Conservation (phyloP, 1,139 yeast species). For the Wickerhamiella pararugosa region DNA sequence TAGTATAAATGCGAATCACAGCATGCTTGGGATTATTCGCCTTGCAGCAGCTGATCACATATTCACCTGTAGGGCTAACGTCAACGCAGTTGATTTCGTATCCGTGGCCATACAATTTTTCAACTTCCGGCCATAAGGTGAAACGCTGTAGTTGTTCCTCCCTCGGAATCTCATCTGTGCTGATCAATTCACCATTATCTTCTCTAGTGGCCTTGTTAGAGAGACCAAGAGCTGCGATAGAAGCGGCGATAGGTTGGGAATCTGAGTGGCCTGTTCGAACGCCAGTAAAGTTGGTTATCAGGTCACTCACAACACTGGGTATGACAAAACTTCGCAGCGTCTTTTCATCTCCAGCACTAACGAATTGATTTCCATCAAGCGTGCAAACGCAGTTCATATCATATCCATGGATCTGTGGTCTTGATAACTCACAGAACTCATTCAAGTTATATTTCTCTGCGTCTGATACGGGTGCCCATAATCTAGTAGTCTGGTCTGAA, state of each 20-base stretch:
- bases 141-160: slow-evolving; percentile 64
- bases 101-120: slow-evolving; percentile 93
- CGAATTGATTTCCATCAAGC: slow-evolving; percentile 46
- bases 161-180: slow-evolving; percentile 8
- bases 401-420: slow-evolving; percentile 97
- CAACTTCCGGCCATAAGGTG: slow-evolving; percentile 89
- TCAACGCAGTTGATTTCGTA: slow-evolving; percentile 80
- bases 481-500: slow-evolving; percentile 82
- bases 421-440: slow-evolving; percentile 75
- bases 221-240: slow-evolving; percentile 83
- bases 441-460: slow-evolving; percentile 35
- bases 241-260: slow-evolving; percentile 58
- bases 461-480: slow-evolving; percentile 33
- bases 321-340: slow-evolving; percentile 77
- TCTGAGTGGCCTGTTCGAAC: slow-evolving; percentile 20
- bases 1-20: slow-evolving; percentile 60
- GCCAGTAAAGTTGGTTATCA: slow-evolving; percentile 32
- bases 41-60: slow-evolving; percentile 81
- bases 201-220: slow-evolving; percentile 60
- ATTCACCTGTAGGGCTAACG: slow-evolving; percentile 44
- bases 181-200: slow-evolving; percentile 9
- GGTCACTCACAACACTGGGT: slow-evolving; percentile 61
- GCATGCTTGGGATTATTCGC: slow-evolving; percentile 80
- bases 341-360: slow-evolving; percentile 95
- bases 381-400: slow-evolving; percentile 81